A percentile compares a stretch with the other conserved stretches of the same genome.
Evolutionary conservation across 805 yeast genomes (phyloP).

Genomic region (Torulaspora quercuum): DNA sequence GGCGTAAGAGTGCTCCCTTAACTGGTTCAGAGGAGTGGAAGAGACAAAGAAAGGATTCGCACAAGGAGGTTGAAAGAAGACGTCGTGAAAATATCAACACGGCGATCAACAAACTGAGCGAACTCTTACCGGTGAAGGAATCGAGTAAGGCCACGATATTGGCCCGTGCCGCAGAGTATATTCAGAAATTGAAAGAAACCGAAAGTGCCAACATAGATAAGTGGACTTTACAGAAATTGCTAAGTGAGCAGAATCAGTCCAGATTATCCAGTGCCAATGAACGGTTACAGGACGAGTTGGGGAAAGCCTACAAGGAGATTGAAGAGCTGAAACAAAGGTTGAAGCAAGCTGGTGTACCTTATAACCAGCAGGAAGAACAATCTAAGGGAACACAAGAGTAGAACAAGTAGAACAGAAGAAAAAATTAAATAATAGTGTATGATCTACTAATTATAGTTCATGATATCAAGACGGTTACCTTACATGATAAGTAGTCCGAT

Average conservation of each 20-base stretch:
- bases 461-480: too few species aligned
- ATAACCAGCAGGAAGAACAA: constrained; percentile 5
- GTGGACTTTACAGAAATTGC: constrained; percentile 89
- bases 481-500: too few species aligned
- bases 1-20: constrained; percentile 30
- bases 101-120: constrained; percentile 80
- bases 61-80: constrained; percentile 92
- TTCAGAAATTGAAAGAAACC: constrained; percentile 82
- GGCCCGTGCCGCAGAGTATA: constrained; percentile 84
- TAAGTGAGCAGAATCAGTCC: constrained; percentile 86
- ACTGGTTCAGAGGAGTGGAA: constrained; percentile 35
- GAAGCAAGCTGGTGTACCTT: constrained; percentile 9
- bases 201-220: constrained; percentile 88
- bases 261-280: constrained; percentile 84
- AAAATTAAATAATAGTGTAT: too few species aligned
- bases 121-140: constrained; percentile 75
- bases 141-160: constrained; percentile 84
- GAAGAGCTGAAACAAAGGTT: constrained; percentile 63
- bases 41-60: constrained; percentile 74
- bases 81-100: constrained; percentile 83
- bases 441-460: too few species aligned
- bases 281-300: constrained; percentile 81
- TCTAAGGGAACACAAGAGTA: constrained; percentile 1
- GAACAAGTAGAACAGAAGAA: too few species aligned
- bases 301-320: constrained; percentile 86